Base-by-base conservation (phyloP, 768 basidiomycete species). In the Rhizopogon vinicolor region DNA sequence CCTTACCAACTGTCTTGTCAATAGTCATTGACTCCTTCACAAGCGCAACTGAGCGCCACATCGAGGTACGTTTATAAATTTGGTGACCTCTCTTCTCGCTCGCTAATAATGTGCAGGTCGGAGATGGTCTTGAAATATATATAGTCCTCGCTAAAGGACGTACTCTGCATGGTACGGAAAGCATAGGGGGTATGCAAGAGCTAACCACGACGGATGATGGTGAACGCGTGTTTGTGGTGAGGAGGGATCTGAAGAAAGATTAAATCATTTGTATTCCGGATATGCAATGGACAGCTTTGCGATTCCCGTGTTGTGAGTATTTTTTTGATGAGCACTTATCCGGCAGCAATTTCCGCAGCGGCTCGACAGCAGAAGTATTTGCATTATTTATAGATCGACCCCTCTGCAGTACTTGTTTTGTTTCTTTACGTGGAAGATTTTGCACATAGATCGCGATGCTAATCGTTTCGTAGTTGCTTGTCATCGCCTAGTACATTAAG, bases 11-110 rank as follows among this genome's bases (percentile, higher is more conserved):
- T 10, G 93, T 98, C 7, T 75, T 97, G 52, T 75, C 83, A 31
- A 83, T 99, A 68, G 92, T 98, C 63, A 89, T 93, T 58, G 96
- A 99, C 75, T 91, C 93, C 8, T 99, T 98, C 72, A 96, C 95
- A 28, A 84, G 91, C 61, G 97, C 97, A 28, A 98, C 97, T 13
- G 97, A 99, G 75, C 85, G 97, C 60, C 96, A 98, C 73, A 98
- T 98, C 67, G 95, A 98, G 84, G 91, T 91, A 58, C 58, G 35
- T 12, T 25, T n/a, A 44, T 5, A 41, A 57, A 42, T 54, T 64
- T 53, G 48, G 13, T 53, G 44, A 41, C 56, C 43, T 42, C 40
- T 42, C 40, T 53, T 12, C n/a, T 40, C 33, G 9, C 7, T 29
- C 63, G 8, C 61, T 25, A 39, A 42, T 43, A 37, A 54, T 46